A percentile compares a stretch with the other conserved stretches of the same genome.
Conservation (phyloP, 331 rosid species). For the Malus hybrid region DNA sequence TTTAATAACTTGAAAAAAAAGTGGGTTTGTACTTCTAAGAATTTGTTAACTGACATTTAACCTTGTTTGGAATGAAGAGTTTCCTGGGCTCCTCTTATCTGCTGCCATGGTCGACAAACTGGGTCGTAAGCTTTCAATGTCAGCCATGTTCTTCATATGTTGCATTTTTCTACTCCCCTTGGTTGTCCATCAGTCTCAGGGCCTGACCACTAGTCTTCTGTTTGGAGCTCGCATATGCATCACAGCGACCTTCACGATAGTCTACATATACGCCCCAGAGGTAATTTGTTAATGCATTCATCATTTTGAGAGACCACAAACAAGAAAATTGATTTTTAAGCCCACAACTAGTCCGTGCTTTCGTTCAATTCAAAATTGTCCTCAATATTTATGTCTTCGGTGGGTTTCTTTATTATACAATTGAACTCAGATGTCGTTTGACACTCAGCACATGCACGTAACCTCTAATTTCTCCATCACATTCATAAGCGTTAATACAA, state of each 20-base stretch:
- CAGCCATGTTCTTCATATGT: constrained; percentile 69
- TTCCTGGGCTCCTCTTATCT: constrained; percentile 80
- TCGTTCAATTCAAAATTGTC: neutral
- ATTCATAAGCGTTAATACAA: neutral
- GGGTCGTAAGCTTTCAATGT: constrained; percentile 88
- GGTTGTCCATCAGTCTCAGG: constrained; percentile 45
- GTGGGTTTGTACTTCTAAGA: constrained; percentile 3
- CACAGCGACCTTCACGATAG: constrained; percentile 72
- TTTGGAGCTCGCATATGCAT: constrained; percentile 97
- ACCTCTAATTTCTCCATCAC: neutral
- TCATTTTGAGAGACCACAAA: neutral
- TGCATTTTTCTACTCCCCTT: constrained; percentile 77
- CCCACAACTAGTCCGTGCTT: neutral
- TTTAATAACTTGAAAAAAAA: neutral
- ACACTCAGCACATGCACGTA: neutral
- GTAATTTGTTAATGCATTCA: constrained; percentile 33
- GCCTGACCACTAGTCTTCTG: constrained; percentile 59
- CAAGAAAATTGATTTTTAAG: neutral
- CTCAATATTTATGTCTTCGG: neutral
- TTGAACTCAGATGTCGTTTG: neutral
- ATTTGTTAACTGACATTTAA: constrained; percentile 27
- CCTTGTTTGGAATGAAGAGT: constrained; percentile 49
- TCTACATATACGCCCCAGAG: constrained; percentile 96
- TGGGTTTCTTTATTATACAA: neutral
- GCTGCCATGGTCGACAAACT: constrained; percentile 75